phyloP scores from a whole-genome alignment of 1,284 basidiomycete species.

The Puccinia coronata region DNA sequence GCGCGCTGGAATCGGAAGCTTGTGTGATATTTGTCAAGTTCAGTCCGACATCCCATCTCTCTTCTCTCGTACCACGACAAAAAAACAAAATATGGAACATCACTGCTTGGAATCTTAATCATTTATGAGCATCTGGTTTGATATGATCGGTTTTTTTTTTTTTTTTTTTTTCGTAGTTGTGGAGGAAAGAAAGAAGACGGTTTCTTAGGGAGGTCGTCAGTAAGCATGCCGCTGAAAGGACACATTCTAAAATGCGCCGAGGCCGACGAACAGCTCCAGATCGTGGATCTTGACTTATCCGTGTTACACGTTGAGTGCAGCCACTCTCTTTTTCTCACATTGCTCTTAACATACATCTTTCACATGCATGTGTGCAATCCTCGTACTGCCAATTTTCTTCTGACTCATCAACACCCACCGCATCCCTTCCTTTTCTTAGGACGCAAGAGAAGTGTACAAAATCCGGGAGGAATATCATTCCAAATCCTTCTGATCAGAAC shows the following conservation, averaged over 20 bases:
- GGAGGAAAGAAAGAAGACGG: conserved; percentile 38
- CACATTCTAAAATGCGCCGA: background rate
- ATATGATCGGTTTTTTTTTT: background rate
- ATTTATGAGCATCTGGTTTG: too few species aligned
- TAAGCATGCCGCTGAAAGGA: conserved; percentile 36
- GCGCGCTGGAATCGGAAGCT: conserved; percentile 27
- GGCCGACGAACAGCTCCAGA: conserved; percentile 10
- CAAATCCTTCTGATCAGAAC: background rate
- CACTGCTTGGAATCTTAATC: too few species aligned
- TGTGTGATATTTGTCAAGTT: conserved; percentile 47
- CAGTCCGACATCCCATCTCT: background rate
- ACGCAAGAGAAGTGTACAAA: conserved; percentile 26
- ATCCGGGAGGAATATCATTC: conserved; percentile 9
- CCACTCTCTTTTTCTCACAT: background rate
- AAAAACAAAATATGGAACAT: background rate
- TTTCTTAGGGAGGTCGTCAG: conserved; percentile 25
- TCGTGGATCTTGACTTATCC: conserved; percentile 18
- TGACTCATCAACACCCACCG: too few species aligned
- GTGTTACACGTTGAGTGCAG: conserved; percentile 4
- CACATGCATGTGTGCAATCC: too few species aligned
- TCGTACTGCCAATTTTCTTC: too few species aligned
- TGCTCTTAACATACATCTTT: background rate
- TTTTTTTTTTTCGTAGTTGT: conserved; percentile 5
- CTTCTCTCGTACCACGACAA: too few species aligned
- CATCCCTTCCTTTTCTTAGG: conserved; percentile 12